Evolutionary conservation across 257 asterid genomes (phyloP).

Genomic region (Solanum sparsipilum): DNA sequence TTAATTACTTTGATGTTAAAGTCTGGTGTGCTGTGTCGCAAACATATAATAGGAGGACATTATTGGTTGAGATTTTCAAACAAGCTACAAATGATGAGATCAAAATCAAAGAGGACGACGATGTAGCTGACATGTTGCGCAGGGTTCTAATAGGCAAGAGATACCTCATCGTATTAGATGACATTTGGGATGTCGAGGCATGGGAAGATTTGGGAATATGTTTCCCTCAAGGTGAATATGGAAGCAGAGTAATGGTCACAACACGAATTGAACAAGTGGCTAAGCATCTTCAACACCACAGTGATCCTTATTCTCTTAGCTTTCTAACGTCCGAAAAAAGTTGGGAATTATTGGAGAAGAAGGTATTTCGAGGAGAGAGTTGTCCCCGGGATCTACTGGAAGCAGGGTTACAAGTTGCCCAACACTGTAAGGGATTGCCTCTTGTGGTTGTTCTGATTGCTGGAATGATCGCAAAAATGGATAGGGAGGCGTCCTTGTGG

Average conservation of each 20-base stretch:
- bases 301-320: not conserved
- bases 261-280: not conserved
- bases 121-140: not conserved
- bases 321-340: not conserved
- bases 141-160: not conserved
- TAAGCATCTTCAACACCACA: not conserved
- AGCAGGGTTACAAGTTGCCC: not conserved
- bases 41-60: not conserved
- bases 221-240: not conserved
- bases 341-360: not conserved
- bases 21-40: not conserved
- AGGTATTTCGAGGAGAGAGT: not conserved
- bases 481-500: not conserved
- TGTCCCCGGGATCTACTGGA: not conserved
- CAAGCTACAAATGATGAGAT: not conserved
- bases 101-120: not conserved
- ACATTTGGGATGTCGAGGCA: not conserved
- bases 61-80: not conserved
- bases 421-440: not conserved
- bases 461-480: not conserved
- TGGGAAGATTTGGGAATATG: not conserved
- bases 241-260: not conserved
- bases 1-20: not conserved
- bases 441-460: not conserved
- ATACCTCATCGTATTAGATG: constrained; percentile 1